Evolutionary conservation across 1,284 basidiomycete species (phyloP), one percentile per base, ranked within the genome.

Genomic region (Mrakiaceae sp.): DNA sequence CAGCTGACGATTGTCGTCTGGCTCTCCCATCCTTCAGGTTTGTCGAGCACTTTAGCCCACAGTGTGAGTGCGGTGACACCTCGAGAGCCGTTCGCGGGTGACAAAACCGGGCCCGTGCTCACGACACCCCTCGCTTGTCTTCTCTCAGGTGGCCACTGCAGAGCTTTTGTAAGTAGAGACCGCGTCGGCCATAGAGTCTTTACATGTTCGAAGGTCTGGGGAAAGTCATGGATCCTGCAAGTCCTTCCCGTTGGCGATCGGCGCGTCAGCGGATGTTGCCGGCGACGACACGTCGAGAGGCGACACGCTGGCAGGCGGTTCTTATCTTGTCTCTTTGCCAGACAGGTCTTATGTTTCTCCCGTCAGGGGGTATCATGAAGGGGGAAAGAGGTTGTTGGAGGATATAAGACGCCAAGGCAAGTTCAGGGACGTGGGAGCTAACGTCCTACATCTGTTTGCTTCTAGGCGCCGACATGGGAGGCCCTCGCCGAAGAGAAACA

Each of bases 381-480:
- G 27, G 27, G 27, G 27, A 2, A 27, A 27, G 27, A 27, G 27
- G 27, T 27, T 27, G 27, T 27, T 27, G 27, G 27, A 27, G 27
- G 27, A 27, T 27, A 27, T 27, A 27, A 27, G 27, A 27, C 27
- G 27, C 27, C 27, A 27, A 27, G 27, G 27, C 27, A 27, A 27
- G 27, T 27, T 27, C 27, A 27, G 27, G 27, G 27, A 27, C 69
- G 76, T 89, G 63, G 87, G 89, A 70, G 83, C 85, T 74, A 88
- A 82, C 75, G 88, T 86, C 1, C 90, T 90, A 0, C 87, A 84
- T 69, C 72, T 72, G 74, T n/a, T 89, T 27, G 27, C 27, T 27
- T 27, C 92, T 72, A 93, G 90, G 75, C 81, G 8, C 90, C 93
- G 0, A 91, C 86, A 47, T 98, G 94, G 92, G 79, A 83, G 49